Evolutionary conservation across 768 basidiomycete species (phyloP).

Genomic region (Phylloporus sp.): DNA sequence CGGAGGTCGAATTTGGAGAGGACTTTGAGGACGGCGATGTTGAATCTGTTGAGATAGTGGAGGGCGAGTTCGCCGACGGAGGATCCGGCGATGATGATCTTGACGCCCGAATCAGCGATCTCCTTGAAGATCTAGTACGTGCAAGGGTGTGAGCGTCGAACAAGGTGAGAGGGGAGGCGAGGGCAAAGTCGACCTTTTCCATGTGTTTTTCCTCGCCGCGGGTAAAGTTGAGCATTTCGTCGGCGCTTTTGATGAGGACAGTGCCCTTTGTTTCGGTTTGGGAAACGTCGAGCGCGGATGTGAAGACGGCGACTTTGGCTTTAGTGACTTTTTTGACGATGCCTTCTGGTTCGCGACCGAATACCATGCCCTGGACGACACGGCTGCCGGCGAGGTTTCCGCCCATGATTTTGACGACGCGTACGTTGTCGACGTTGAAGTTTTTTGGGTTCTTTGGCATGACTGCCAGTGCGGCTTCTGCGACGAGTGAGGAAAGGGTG

Average conservation of each 20-base stretch:
- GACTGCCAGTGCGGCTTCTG: slow-evolving; percentile 87
- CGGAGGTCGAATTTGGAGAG: slow-evolving; percentile 97
- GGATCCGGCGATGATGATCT: slow-evolving; percentile 89
- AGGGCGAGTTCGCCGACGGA: slow-evolving; percentile 92
- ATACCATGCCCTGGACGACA: slow-evolving; percentile 97
- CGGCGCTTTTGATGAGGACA: slow-evolving; percentile 89
- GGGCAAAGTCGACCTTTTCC: slow-evolving; percentile 56
- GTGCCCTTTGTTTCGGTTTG: slow-evolving; percentile 99
- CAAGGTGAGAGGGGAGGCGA: not conserved
- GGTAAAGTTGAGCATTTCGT: slow-evolving; percentile 97
- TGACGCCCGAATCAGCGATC: slow-evolving; percentile 93
- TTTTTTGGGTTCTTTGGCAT: slow-evolving; percentile 86
- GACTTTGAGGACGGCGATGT: slow-evolving; percentile 94
- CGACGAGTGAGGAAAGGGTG: slow-evolving; percentile 72
- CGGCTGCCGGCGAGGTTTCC: slow-evolving; percentile 78
- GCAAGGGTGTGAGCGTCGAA: not conserved
- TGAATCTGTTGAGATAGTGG: slow-evolving; percentile 92
- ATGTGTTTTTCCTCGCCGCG: slow-evolving; percentile 94
- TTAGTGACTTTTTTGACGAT: slow-evolving; percentile 74
- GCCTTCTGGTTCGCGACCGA: slow-evolving; percentile 93
- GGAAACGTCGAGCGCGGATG: slow-evolving; percentile 84
- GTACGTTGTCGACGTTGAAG: slow-evolving; percentile 97
- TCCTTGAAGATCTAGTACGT: slow-evolving; percentile 87
- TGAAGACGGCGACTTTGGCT: slow-evolving; percentile 95
- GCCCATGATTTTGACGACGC: slow-evolving; percentile 98